Base-by-base conservation (phyloP, 768 basidiomycete genomes). In the Termitomyces sp. region DNA sequence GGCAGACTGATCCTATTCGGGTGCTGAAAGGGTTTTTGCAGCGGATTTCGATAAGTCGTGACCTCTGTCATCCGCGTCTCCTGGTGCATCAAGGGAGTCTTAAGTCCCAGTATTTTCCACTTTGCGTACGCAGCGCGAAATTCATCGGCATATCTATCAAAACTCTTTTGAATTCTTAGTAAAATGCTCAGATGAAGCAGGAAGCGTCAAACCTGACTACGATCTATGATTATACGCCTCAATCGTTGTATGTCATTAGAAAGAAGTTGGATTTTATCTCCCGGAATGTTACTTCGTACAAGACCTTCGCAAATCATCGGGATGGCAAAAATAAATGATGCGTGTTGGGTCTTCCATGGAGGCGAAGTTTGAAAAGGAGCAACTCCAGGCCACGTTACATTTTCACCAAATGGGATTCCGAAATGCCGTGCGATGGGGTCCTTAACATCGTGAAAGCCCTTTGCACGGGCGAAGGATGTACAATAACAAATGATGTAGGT, bases 401-500 rank as follows among this genome's bases (percentile, higher is more conserved):
- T 62, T 26, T 63, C 59, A 46, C 71, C 71, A 44, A 76, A 65
- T 32, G 75, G 73, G 47, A 77, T 61, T 20, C 71, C 70, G 60
- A 76, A 77, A 52, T 65, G 63, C 36, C 64, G 68, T 13, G 63
- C 69, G 16, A 72, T 55, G 30, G 65, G 64, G 41, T 63, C 59
- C 22, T 44, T 54, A 11, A 74, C 62, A 45, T 68, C 59, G 6
- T 63, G 54, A 28, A 61, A 62, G 44, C 55, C 56, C 41, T 58
- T 67, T 6, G 67, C 67, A 5, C 66, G 60, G 5, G 71, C 70
- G 44, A 71, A 74, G 22, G 75, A 72, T 28, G 73, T 70, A 57
- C 75, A 60, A 46, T 70, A 68, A 56, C 73, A 77, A 51, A 76
- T 70, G 44, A 74, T 64, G 54, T 76, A 74, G 46, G 50, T 49